Base-by-base conservation (phyloP, 177 flowering plant species). In the Vitis hybrid region DNA sequence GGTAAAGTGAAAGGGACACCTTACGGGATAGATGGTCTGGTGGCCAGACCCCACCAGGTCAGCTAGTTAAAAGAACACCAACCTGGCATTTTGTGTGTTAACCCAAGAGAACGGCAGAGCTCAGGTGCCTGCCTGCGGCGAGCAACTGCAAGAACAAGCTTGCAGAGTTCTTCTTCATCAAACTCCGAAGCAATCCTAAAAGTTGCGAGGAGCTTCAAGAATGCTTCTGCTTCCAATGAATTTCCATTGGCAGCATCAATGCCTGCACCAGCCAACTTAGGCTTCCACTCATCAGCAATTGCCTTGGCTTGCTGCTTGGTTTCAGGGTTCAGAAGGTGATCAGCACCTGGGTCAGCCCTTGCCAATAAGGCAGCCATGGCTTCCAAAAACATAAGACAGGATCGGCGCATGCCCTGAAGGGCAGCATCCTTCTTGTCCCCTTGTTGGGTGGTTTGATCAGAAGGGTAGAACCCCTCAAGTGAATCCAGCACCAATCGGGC, bases 1-100 rank as follows among this genome's bases (percentile, higher is more conserved):
- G 65, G 60, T 7, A 64, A 52, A 18, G 48, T 24, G 32, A 57
- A 64, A 21, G 52, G 66, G 70, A 65, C 72, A 52, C 62, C 80
- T 71, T 70, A 67, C 10, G 67, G 67, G 11, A 63, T 64, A 72
- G 66, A 52, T 11, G 74, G 72, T 64, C 69, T 16, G 71, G 69
- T 69, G 75, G 76, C 80, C 61, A 69, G 72, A 77, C 64, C 54
- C 74, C 74, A 72, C 69, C 70, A 65, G 84, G 80, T 74, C 78
- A 70, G 81, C 52, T 50, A 72, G 35, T 72, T 70, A 69, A 69
- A 80, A 80, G 79, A 83, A 84, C 73, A 88, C 93, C 87, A 87
- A 91, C 96, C 96, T 89, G 91, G 90, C 75, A 89, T 80, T 83
- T 91, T 87, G 74, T 86, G 80, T 67, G 89, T 70, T 71, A 91